These are phyloP conservation scores for Cenchrus purpureus DNA, from an alignment of 176 grass and related monocot species.

Conservation along the genomic window DNA sequence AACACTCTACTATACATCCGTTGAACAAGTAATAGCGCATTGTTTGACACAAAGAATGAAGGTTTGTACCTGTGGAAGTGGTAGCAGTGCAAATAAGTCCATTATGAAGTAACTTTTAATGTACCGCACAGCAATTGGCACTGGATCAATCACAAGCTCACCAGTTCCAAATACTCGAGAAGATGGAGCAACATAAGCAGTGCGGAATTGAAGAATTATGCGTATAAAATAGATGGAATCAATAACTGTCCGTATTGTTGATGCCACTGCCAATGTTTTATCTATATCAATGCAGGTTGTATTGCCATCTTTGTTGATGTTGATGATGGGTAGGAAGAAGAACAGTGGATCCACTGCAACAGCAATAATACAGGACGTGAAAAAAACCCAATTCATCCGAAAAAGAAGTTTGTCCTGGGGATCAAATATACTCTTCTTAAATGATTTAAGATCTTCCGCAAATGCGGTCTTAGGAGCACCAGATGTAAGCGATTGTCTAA, in stretches of 20 bases:
- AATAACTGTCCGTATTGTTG: conserved; percentile 82
- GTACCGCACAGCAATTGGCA: conserved; percentile 67
- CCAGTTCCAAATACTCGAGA: conserved; percentile 80
- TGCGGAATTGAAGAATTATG: conserved; percentile 78
- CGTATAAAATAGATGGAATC: conserved; percentile 76
- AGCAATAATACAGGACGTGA: conserved; percentile 74
- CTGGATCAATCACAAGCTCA: conserved; percentile 84
- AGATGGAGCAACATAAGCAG: conserved; percentile 81
- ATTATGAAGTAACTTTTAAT: conserved; percentile 70
- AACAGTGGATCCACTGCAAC: conserved; percentile 87
- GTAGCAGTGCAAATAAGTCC: conserved; percentile 82
- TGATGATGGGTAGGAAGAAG: conserved; percentile 75
- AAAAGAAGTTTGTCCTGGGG: conserved; percentile 80
- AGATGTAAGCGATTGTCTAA: conserved; percentile 51
- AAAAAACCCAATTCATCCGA: conserved; percentile 74
- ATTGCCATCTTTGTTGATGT: neutral
- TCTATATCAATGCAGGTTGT: conserved; percentile 75
- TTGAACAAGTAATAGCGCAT: neutral
- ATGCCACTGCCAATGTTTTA: conserved; percentile 56
- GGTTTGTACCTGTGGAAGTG: conserved; percentile 78
- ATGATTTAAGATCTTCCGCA: conserved; percentile 70
- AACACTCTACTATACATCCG: neutral
- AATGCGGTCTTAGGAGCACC: conserved; percentile 64
- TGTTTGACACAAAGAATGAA: conserved; percentile 18
- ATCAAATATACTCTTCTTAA: conserved; percentile 73